Percentiles rank a stretch among this genome's conserved stretches.
These are phyloP conservation scores for Mortierella sp. DNA, from an alignment of 371 early-diverging fungal species.

Conservation along the genomic window DNA sequence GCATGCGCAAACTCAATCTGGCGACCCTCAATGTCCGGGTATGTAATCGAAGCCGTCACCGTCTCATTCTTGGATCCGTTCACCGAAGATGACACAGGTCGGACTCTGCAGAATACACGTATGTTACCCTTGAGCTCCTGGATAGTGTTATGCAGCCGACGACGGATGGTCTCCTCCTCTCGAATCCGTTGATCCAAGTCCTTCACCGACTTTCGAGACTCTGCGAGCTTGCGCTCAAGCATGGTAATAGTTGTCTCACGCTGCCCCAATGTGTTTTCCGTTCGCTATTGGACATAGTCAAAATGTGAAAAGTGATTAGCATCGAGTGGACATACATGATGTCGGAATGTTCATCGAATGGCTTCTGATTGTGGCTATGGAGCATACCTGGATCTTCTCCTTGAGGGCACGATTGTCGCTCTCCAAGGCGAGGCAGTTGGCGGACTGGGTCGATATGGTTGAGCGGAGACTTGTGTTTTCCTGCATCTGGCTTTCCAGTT, in stretches of 20 bases:
- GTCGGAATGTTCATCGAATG: neutral
- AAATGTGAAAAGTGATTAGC: neutral
- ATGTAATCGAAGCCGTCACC: conserved; percentile 48
- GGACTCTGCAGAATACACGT: conserved; percentile 96
- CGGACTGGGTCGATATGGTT: conserved; percentile 64
- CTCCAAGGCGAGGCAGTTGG: conserved; percentile 62
- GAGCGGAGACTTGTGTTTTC: conserved; percentile 58
- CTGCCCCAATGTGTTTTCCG: conserved; percentile 61
- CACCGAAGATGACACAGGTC: conserved; percentile 71
- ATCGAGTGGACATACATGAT: neutral
- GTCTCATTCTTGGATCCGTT: conserved; percentile 23
- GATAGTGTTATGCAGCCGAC: conserved; percentile 91
- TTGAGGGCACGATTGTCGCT: conserved; percentile 62
- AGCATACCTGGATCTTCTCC: conserved; percentile 62
- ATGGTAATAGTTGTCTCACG: conserved; percentile 65
- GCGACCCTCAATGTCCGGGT: conserved; percentile 66
- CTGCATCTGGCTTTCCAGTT: conserved; percentile 43
- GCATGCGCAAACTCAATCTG: conserved; percentile 66
- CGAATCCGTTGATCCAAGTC: conserved; percentile 77
- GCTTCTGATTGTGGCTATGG: neutral
- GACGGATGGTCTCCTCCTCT: conserved; percentile 82
- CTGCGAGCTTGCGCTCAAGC: conserved; percentile 59
- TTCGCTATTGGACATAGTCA: conserved; percentile 31
- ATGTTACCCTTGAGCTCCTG: conserved; percentile 99
- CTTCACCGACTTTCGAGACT: conserved; percentile 52